A percentile compares a stretch with the other conserved stretches of the same genome.
These are phyloP conservation scores for Solanum virginianum DNA, from an alignment of 257 asterid species.

Conservation along the genomic window DNA sequence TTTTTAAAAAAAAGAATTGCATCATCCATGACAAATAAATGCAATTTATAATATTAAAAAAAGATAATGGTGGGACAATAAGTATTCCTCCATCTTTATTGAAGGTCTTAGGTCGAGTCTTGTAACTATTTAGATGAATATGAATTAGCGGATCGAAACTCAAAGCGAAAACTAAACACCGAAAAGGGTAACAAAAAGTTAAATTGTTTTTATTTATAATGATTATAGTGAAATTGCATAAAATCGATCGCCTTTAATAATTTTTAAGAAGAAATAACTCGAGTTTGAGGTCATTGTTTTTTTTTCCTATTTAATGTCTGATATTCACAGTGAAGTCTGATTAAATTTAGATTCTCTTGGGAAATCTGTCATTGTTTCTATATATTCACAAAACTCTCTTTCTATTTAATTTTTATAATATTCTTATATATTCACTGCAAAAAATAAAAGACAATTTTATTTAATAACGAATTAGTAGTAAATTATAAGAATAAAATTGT, in stretches of 20 bases:
- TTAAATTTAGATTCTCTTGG: too few relatives aligned
- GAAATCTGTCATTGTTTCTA: neutral
- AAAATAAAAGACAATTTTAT: neutral
- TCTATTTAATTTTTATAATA: neutral
- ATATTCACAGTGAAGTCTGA: too few relatives aligned
- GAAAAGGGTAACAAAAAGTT: neutral
- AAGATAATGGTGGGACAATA: neutral
- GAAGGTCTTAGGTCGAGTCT: neutral
- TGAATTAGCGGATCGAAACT: neutral
- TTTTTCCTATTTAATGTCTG: too few relatives aligned
- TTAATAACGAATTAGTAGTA: neutral
- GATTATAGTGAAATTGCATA: too few relatives aligned
- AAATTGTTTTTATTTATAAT: too few relatives aligned
- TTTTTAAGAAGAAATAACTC: neutral
- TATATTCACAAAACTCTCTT: neutral
- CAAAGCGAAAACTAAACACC: accelerated
- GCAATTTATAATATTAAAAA: neutral
- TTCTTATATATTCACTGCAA: neutral
- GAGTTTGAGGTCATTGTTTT: neutral
- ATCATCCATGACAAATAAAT: neutral
- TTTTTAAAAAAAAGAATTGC: neutral
- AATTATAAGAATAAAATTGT: neutral
- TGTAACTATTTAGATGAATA: neutral
- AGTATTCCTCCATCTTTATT: neutral
- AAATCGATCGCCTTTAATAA: too few relatives aligned